Base-by-base conservation (phyloP, 768 basidiomycete genomes). In the Suillus americanus region DNA sequence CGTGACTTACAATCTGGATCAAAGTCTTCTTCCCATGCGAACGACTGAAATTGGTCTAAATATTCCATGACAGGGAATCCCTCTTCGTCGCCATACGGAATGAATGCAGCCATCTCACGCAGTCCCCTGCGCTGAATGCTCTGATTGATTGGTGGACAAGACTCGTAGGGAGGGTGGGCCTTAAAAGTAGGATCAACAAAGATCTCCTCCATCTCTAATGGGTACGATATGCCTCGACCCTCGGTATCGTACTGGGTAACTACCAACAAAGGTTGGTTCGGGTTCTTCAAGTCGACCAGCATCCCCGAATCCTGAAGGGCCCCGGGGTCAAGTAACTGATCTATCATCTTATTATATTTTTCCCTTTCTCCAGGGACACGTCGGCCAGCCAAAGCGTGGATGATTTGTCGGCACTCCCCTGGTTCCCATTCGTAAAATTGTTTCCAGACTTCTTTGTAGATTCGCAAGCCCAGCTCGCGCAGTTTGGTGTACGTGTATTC, bases 341-440 rank as follows among this genome's bases (percentile, higher is more conserved):
- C 40, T 41, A 59, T 59, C 38, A 20, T 28, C 3, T 30, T 41
- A 13, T 59, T 41, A 3, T 59, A 59, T 12, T 25, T 59, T 38
- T 59, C 38, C 7, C 12, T 28, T 40, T 28, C 57, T 41, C 57
- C 57, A 3, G 18, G 18, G 3, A 41, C 18, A 18, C 25, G 40
- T 13, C 18, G 40, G 10, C 57, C 57, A 28, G 50, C 63, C 13
- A 75, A 67, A 14, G 69, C 63, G 4, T n/a, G 56, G 53, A 80
- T 67, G 8, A 72, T 66, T 1, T 72, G 68, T n/a, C 43, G 30
- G 61, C 76, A 81, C 9, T 77, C 66, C 0, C 61, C 64, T 2
- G 70, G 68, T 64, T 85, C 83, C 80, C 81, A 83, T n/a, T 62
- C 61, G 56, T 85, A 84, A 67, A 84, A 85, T 9, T 80, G 78